phyloP scores from a whole-genome alignment of 306 rosid species.

The Citrullus colocynthis region DNA sequence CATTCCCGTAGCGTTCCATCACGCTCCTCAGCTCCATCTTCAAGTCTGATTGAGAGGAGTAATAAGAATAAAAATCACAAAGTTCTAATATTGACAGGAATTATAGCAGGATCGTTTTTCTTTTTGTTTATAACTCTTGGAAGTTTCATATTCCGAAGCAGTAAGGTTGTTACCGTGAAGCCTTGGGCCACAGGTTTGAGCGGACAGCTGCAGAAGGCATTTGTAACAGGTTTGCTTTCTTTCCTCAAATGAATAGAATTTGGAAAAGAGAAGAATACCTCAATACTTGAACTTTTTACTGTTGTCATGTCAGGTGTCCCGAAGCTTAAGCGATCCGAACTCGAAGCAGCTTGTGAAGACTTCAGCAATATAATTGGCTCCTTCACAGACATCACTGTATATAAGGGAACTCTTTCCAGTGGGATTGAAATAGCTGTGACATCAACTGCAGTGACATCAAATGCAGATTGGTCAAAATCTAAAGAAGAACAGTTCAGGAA shows the following conservation, averaged over 20 bases:
- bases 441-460: constrained; percentile 32
- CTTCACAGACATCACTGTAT: constrained; percentile 42
- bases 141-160: constrained; percentile 37
- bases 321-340: constrained; percentile 59
- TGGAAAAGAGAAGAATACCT: background rate
- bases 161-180: constrained; percentile 58
- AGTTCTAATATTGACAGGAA: constrained; percentile 28
- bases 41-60: constrained; percentile 14
- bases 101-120: constrained; percentile 38
- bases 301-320: constrained; percentile 55
- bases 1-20: constrained; percentile 14
- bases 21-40: constrained; percentile 30
- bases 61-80: constrained; percentile 19
- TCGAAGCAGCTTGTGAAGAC: constrained; percentile 83
- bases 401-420: constrained; percentile 86
- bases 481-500: constrained; percentile 56
- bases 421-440: constrained; percentile 95
- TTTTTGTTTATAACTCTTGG: constrained; percentile 26
- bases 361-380: constrained; percentile 82
- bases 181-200: constrained; percentile 97
- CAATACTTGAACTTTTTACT: background rate
- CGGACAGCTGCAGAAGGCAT: constrained; percentile 92
- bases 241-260: background rate
- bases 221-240: constrained; percentile 45
- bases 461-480: constrained; percentile 52